Evolutionary conservation across 2,329 filamentous ascomycete genomes (phyloP).

Genomic region (Geosmithia putterillii): DNA sequence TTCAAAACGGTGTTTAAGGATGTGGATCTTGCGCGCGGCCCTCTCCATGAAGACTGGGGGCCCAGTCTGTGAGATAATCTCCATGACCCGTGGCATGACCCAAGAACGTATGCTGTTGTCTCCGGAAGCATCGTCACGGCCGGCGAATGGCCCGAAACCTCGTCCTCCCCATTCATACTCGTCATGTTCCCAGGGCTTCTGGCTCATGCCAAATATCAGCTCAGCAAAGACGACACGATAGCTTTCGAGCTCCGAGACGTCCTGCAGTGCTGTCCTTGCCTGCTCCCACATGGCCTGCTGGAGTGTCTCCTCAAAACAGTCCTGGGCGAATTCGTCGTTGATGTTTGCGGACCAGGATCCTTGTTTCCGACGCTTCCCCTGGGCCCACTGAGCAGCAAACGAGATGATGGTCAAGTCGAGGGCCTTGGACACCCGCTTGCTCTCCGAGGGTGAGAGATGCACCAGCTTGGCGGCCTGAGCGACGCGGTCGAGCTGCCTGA

Average conservation of each 20-base stretch:
- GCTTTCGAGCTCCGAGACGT: slow-evolving; percentile 23
- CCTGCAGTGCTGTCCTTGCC: slow-evolving; percentile 20
- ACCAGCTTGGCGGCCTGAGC: slow-evolving; percentile 26
- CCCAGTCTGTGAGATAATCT: slow-evolving; percentile 13
- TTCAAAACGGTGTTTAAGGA: slow-evolving; percentile 21
- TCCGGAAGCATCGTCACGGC: not conserved
- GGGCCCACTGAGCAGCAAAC: slow-evolving; percentile 35
- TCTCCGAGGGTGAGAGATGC: slow-evolving; percentile 24
- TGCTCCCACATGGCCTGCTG: slow-evolving; percentile 25
- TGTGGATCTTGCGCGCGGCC: slow-evolving; percentile 23
- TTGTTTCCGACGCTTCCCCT: slow-evolving; percentile 1
- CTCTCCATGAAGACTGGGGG: slow-evolving; percentile 19
- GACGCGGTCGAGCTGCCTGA: slow-evolving; percentile 31
- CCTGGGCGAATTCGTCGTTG: not conserved
- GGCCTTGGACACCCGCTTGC: slow-evolving; percentile 29
- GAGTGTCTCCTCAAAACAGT: slow-evolving; percentile 20
- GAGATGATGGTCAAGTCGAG: slow-evolving; percentile 36
- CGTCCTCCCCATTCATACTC: not conserved
- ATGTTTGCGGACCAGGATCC: not conserved
- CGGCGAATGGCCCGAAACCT: not conserved
- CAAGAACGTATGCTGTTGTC: not conserved
- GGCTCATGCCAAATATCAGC: slow-evolving; percentile 24
- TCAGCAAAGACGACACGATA: slow-evolving; percentile 26
- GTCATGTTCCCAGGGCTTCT: slow-evolving; percentile 14
- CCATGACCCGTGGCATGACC: slow-evolving; percentile 16